Evolutionary conservation across 2,329 filamentous ascomycete genomes (phyloP).

Genomic region (Cercospora beticola): DNA sequence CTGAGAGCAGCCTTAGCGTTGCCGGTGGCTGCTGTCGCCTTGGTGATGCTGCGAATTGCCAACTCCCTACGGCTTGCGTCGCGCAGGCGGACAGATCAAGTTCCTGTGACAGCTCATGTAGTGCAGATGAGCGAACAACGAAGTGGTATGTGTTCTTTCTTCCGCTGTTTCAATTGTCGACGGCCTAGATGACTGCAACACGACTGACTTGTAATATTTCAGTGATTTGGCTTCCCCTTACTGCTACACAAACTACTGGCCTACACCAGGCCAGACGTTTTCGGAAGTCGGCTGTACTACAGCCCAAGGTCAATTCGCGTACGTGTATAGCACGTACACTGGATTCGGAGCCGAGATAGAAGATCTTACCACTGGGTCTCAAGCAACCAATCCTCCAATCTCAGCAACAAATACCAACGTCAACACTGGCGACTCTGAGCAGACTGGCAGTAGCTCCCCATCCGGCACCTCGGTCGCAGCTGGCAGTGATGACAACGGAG

Average conservation of each 20-base stretch:
- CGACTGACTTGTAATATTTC: background rate
- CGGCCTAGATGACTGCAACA: too few relatives aligned
- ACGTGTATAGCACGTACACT: conserved; percentile 10
- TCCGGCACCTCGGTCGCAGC: background rate
- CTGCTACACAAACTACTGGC: conserved; percentile 14
- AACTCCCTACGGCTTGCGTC: conserved; percentile 6
- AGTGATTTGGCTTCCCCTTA: conserved; percentile 2
- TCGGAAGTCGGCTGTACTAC: conserved; percentile 7
- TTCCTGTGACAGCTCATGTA: conserved; percentile 6
- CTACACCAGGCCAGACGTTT: background rate
- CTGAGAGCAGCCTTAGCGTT: background rate
- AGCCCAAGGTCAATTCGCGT: conserved; percentile 2
- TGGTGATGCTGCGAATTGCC: conserved; percentile 8
- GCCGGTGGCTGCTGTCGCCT: conserved; percentile 12
- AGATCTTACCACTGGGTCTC: background rate
- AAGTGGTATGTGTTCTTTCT: background rate
- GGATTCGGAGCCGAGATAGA: background rate
- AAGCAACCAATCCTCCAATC: background rate
- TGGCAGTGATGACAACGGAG: background rate
- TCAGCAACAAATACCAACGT: background rate
- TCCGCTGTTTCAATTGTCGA: background rate
- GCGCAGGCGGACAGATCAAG: background rate
- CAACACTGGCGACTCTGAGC: background rate
- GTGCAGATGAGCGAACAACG: background rate
- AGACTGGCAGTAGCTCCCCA: background rate